phyloP scores from a whole-genome alignment of 2,329 filamentous ascomycete species.

The Volutella citrinella region DNA sequence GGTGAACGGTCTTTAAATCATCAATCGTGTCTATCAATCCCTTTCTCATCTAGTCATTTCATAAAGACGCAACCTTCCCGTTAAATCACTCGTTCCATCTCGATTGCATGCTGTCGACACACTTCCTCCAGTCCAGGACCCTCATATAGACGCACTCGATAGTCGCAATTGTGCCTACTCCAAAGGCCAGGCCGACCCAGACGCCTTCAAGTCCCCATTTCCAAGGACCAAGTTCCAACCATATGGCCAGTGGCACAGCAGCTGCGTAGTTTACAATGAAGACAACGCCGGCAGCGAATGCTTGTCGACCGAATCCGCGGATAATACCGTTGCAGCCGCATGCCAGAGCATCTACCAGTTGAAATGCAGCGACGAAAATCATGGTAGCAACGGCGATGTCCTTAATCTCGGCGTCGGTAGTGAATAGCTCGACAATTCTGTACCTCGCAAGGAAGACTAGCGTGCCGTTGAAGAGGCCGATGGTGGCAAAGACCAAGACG shows the following conservation, averaged over 20 bases:
- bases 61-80: too few relatives aligned
- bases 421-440: constrained; percentile 5
- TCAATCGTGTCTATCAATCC: too few relatives aligned
- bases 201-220: constrained; percentile 22
- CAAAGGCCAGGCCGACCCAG: constrained; percentile 10
- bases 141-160: constrained; percentile 11
- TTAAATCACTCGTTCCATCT: constrained; percentile 1
- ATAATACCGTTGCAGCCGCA: constrained; percentile 35
- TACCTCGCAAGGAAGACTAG: constrained; percentile 13
- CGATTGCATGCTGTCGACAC: constrained; percentile 2
- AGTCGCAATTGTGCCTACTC: constrained; percentile 9
- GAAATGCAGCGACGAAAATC: constrained; percentile 8
- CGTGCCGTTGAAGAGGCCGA: constrained; percentile 34
- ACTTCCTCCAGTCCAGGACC: constrained; percentile 7
- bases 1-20: too few relatives aligned
- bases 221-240: constrained; percentile 34
- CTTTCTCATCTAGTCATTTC: too few relatives aligned
- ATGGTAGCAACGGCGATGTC: constrained; percentile 7
- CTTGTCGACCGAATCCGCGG: constrained; percentile 37
- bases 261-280: constrained; percentile 35
- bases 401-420: constrained; percentile 1
- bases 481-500: constrained; percentile 27
- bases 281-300: constrained; percentile 34
- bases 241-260: constrained; percentile 36
- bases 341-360: constrained; percentile 10